Evolutionary conservation across 257 asterid genomes (phyloP).

Genomic region (Solanum chilense): DNA sequence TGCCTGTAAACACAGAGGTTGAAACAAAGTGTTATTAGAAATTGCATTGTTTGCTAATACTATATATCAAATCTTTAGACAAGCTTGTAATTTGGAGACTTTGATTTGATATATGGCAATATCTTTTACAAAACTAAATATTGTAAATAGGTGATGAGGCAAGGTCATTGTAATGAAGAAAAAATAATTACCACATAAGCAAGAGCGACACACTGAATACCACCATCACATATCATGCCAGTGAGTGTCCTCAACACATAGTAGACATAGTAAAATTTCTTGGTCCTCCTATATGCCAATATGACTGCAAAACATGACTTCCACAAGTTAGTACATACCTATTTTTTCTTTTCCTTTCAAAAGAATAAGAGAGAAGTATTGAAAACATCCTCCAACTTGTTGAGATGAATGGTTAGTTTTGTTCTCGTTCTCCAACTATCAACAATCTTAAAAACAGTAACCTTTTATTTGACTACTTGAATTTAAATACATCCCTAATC

Average conservation of each 20-base stretch:
- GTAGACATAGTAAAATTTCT: slow-evolving; percentile 16
- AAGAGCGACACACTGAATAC: slow-evolving; percentile 34
- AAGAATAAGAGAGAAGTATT: neutral
- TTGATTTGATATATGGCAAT: too few relatives aligned
- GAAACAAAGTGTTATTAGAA: neutral
- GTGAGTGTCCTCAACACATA: slow-evolving; percentile 39
- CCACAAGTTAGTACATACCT: neutral
- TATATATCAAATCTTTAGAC: too few relatives aligned
- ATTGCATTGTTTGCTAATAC: neutral
- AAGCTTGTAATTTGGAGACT: too few relatives aligned
- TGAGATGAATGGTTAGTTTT: too few relatives aligned
- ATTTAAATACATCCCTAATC: too few relatives aligned
- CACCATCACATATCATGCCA: slow-evolving; percentile 39
- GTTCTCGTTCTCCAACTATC: neutral
- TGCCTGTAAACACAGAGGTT: slow-evolving; percentile 21
- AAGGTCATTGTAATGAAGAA: neutral
- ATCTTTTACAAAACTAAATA: too few relatives aligned
- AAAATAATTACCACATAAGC: slow-evolving; percentile 29
- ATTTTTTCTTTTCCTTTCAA: too few relatives aligned
- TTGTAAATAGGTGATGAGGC: neutral
- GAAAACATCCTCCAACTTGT: neutral
- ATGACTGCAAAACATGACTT: neutral
- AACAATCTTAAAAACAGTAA: too few relatives aligned
- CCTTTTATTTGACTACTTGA: neutral
- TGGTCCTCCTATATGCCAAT: slow-evolving; percentile 34